These are phyloP conservation scores for Teunomyces kruisii DNA, from an alignment of 805 yeast species.

Conservation along the genomic window DNA sequence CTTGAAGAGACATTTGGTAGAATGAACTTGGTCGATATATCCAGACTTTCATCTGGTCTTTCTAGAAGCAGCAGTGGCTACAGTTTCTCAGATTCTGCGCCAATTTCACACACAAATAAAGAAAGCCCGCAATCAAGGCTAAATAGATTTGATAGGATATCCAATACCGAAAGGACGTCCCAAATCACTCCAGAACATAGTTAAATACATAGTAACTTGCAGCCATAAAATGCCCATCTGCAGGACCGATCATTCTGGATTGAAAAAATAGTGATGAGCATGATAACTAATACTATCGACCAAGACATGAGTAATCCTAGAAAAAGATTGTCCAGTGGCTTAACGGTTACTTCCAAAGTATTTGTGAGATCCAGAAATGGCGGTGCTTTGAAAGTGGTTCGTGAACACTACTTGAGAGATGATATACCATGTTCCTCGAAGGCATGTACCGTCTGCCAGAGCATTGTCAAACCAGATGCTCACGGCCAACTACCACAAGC, in stretches of 20 bases:
- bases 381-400: constrained; percentile 82
- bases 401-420: constrained; percentile 89
- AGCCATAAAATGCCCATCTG: neutral
- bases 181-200: neutral
- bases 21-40: neutral
- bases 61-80: neutral
- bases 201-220: neutral
- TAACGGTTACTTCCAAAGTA: constrained; percentile 79
- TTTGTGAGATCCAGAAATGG: constrained; percentile 90
- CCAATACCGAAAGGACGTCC: neutral
- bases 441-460: constrained; percentile 62
- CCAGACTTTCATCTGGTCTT: neutral
- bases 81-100: neutral
- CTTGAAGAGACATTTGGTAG: neutral
- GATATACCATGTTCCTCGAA: constrained; percentile 91
- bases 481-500: constrained; percentile 65
- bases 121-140: neutral
- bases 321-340: constrained; percentile 40
- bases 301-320: constrained; percentile 21
- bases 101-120: neutral
- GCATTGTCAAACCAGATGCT: constrained; percentile 58
- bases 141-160: neutral
- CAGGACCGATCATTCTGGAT: neutral
- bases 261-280: constrained; percentile 7
- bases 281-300: neutral